Evolutionary conservation across 805 yeast genomes (phyloP), one percentile per base, ranked within the genome.

Genomic region (Zygoascus bituminiphila): DNA sequence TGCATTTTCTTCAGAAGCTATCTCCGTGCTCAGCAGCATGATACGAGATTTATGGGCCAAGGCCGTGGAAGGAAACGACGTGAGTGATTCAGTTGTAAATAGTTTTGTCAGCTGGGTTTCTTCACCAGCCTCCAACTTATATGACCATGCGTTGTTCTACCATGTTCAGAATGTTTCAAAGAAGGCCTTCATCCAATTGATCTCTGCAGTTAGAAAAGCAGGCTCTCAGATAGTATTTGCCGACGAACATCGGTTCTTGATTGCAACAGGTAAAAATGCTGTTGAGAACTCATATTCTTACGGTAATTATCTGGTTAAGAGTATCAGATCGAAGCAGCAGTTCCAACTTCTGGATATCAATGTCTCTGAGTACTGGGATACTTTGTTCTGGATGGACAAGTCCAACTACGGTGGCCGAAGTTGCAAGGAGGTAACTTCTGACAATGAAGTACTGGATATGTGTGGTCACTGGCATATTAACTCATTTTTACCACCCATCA

Each of bases 41-140:
- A 84, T 93, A 10, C 87, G 84, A 58, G 79, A 74, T 26, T 88
- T 96, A 96, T 91, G 97, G 96, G 94, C 88, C 58, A 84, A 81
- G 59, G 97, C 96, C 0, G 66, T 85, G 48, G 69, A 71, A 19
- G 78, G 78, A 48, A 77, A 83, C 55, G 56, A 70, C 7, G 79
- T 82, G 51, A 96, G 96, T 0, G 97, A 89, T 62, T 71, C 85
- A 1, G 76, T 89, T 76, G 82, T 88, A 52, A 86, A 86, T 57
- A 75, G 80, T 23, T 80, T 91, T 62, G 84, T 86, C 1, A 72
- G 81, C 2, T 91, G 98, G 98, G 85, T 88, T 21, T 87, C 86
- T 55, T 77, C 81, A 44, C 77, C 85, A 8, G 76, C 77, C 8
- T 85, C 96, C 0, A 74, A 62, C 55, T 67, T 93, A 21, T 89